Percentiles rank a stretch among this genome's conserved stretches.
phyloP scores from a whole-genome alignment of 345 rosid genomes.

The Linum trigynum region DNA sequence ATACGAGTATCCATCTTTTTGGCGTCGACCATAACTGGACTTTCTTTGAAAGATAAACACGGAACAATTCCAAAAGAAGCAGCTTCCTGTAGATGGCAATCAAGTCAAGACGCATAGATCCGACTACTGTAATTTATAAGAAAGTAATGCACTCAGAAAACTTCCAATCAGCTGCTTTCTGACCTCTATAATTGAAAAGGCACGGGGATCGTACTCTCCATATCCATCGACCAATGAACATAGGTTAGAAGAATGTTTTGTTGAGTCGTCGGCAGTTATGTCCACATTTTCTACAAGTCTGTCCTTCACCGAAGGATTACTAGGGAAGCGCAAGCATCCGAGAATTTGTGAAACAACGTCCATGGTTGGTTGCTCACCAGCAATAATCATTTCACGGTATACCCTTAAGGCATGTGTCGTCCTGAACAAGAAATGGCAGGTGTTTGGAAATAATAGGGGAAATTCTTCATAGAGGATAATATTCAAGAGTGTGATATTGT shows the following conservation, averaged over 20 bases:
- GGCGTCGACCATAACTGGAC: slow-evolving; percentile 52
- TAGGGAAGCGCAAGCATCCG: slow-evolving; percentile 80
- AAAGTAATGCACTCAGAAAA: slow-evolving; percentile 6
- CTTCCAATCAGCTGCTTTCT: slow-evolving; percentile 34
- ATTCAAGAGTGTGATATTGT: too few relatives aligned
- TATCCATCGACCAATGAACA: slow-evolving; percentile 76
- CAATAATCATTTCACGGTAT: slow-evolving; percentile 58
- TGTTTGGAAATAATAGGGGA: slow-evolving; percentile 16
- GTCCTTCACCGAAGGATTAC: slow-evolving; percentile 47
- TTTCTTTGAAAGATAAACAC: slow-evolving; percentile 47
- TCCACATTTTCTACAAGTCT: slow-evolving; percentile 60
- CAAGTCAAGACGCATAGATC: slow-evolving; percentile 13
- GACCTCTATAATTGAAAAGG: slow-evolving; percentile 85
- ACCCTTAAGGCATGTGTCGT: slow-evolving; percentile 58
- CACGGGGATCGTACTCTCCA: slow-evolving; percentile 93
- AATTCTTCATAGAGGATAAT: background rate
- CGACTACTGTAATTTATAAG: slow-evolving; percentile 1
- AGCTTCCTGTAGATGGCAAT: slow-evolving; percentile 46
- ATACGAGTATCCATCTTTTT: slow-evolving; percentile 42
- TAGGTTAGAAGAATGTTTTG: slow-evolving; percentile 40
- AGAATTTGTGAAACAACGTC: slow-evolving; percentile 77
- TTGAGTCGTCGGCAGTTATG: slow-evolving; percentile 41
- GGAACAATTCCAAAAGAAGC: slow-evolving; percentile 71
- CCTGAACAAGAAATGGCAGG: slow-evolving; percentile 32
- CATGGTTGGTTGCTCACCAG: slow-evolving; percentile 53